Evolutionary conservation across 371 early-diverging fungal species (phyloP).

Genomic region (Dichotomocladium elegans): DNA sequence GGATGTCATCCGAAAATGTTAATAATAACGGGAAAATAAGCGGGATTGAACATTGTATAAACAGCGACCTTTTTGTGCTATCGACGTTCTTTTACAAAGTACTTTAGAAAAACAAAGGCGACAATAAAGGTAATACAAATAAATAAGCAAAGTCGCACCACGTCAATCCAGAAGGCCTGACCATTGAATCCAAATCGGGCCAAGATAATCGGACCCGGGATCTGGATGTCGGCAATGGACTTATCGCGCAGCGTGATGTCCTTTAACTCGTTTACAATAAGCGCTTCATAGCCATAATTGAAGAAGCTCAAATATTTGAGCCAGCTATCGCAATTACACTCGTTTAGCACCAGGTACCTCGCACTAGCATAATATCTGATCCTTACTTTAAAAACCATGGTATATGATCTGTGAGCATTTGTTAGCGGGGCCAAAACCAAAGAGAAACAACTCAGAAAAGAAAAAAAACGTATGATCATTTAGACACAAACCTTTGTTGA

Average conservation of each 20-base stretch:
- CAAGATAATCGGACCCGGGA: conserved; percentile 43
- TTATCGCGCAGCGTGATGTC: conserved; percentile 43
- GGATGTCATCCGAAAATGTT: too few relatives aligned
- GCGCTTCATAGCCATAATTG: conserved; percentile 85
- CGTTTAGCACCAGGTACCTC: neutral
- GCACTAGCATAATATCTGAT: neutral
- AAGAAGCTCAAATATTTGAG: conserved; percentile 80
- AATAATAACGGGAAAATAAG: too few relatives aligned
- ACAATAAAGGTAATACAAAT: conserved; percentile 18
- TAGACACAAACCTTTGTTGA: conserved; percentile 75
- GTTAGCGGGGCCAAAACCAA: too few relatives aligned
- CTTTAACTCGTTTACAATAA: conserved; percentile 71
- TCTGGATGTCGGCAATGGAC: conserved; percentile 48
- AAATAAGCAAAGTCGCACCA: conserved; percentile 22
- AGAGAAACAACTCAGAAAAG: conserved; percentile 3
- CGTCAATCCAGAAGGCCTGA: conserved; percentile 45
- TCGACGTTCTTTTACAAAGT: conserved; percentile 39
- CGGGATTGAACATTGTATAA: too few relatives aligned
- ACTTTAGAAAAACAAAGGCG: conserved; percentile 39
- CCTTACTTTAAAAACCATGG: conserved; percentile 37
- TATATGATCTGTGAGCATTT: conserved; percentile 39
- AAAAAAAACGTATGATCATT: conserved; percentile 1
- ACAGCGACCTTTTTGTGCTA: too few relatives aligned
- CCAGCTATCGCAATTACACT: conserved; percentile 39
- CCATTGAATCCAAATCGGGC: conserved; percentile 46